Evolutionary conservation across 495 filamentous ascomycete genomes (phyloP).

Genomic region (Aspergillus kassunensis): DNA sequence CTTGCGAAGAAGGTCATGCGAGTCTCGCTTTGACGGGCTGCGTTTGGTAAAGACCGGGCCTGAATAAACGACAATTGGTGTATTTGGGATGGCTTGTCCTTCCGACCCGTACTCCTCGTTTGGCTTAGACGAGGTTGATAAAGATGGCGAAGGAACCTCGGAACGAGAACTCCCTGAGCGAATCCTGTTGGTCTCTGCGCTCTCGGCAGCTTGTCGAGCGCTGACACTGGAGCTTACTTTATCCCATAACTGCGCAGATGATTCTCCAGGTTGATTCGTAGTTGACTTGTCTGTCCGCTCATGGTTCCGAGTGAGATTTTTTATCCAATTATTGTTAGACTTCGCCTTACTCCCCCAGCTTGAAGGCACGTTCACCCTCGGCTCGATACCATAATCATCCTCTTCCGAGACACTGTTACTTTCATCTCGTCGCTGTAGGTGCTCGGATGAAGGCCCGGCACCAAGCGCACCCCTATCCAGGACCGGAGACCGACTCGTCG

Average conservation of each 20-base stretch:
- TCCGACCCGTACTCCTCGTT: constrained; percentile 27
- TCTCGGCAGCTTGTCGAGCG: constrained; percentile 5
- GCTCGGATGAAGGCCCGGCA: constrained; percentile 39
- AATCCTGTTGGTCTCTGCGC: constrained; percentile 19
- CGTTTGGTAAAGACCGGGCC: constrained; percentile 31
- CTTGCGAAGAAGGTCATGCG: constrained; percentile 60
- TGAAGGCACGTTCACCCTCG: constrained; percentile 51
- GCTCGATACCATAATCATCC: constrained; percentile 38
- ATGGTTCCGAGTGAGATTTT: constrained; percentile 27
- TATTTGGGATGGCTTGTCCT: constrained; percentile 45
- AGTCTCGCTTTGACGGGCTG: constrained; percentile 50
- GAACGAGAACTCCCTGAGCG: constrained; percentile 19
- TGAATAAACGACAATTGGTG: constrained; percentile 52
- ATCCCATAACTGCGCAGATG: constrained; percentile 2
- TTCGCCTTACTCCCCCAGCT: constrained; percentile 57
- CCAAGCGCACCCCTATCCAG: constrained; percentile 43
- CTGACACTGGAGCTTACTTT: background rate
- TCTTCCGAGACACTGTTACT: constrained; percentile 11
- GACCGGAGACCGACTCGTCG: constrained; percentile 40
- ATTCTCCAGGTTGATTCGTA: constrained; percentile 18
- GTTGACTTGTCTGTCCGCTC: constrained; percentile 12
- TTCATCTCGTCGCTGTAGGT: constrained; percentile 45
- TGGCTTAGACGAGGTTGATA: constrained; percentile 15
- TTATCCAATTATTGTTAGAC: constrained; percentile 52
- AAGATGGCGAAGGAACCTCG: constrained; percentile 11